Percentiles rank a stretch among this genome's conserved stretches.
These are phyloP conservation scores for Hypericum perforatum DNA, from an alignment of 345 rosid species.

Conservation along the genomic window DNA sequence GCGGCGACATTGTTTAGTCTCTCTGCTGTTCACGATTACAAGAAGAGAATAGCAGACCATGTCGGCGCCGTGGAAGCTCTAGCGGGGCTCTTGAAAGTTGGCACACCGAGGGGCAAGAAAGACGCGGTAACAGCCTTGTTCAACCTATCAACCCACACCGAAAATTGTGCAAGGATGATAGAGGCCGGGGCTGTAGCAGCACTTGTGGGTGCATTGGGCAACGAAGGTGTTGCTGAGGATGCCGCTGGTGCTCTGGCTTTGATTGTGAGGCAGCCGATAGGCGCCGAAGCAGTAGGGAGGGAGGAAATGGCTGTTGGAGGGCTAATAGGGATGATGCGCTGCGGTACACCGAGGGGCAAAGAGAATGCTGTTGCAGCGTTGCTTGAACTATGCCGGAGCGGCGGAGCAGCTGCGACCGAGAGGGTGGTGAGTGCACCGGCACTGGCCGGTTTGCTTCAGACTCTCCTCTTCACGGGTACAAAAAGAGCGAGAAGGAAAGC, in stretches of 20 bases:
- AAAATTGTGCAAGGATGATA: conserved; percentile 70
- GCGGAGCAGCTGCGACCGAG: conserved; percentile 64
- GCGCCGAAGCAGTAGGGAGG: conserved; percentile 66
- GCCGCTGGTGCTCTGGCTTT: conserved; percentile 85
- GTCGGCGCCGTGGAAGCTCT: conserved; percentile 65
- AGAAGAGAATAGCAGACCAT: conserved; percentile 69
- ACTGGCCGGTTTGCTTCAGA: conserved; percentile 64
- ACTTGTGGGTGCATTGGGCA: conserved; percentile 54
- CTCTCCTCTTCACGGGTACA: conserved; percentile 76
- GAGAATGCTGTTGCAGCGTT: conserved; percentile 90
- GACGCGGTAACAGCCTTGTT: conserved; percentile 89
- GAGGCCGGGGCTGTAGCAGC: conserved; percentile 71
- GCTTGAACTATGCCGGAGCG: conserved; percentile 78
- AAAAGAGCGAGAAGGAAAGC: conserved; percentile 94
- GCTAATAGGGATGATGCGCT: conserved; percentile 69
- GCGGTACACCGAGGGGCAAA: conserved; percentile 89
- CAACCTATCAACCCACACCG: conserved; percentile 73
- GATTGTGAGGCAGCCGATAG: conserved; percentile 67
- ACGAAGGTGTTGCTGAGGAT: conserved; percentile 82
- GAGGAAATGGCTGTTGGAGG: conserved; percentile 67
- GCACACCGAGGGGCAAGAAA: conserved; percentile 83
- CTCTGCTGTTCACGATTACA: conserved; percentile 82
- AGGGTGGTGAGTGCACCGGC: conserved; percentile 72
- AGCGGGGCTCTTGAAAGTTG: conserved; percentile 51
- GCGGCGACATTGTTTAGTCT: conserved; percentile 91